Base-by-base conservation (phyloP, 2,329 filamentous ascomycete genomes). In the Fusarium buharicum region DNA sequence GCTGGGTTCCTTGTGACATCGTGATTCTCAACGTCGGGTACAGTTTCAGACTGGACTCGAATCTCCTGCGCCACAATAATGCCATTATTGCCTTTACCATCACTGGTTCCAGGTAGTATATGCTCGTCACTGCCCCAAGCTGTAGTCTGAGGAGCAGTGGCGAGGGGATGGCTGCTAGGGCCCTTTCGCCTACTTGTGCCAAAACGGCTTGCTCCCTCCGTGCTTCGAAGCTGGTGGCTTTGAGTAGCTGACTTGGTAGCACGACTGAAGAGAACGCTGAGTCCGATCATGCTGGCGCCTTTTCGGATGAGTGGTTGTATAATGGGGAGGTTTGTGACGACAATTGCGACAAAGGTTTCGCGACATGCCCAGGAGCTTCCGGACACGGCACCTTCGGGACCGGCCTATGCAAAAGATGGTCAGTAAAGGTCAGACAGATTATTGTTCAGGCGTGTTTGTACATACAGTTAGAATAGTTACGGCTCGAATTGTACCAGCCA, bases 291-390 rank as follows among this genome's bases (percentile, higher is more conserved):
- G 37, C 18, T 67, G 38, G 64, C 64, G 12, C 64, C 64, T 30
- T 66, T 67, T 11, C 61, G 53, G 31, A 67, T 27, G 1, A 67
- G 48, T 0, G 64, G 64, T 31, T 67, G 64, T 31, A 67, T 57
- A 6, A 67, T 69, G 2, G 69, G 70, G 1, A 69, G 60, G 43
- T 78, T 77, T 13, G 75, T 74, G 38, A 78, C 74, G 46, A 77
- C 52, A 16, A 75, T 70, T 30, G 76, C 72, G 39, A 78, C 76
- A 45, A 78, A 78, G 3, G 72, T 75, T 54, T 78, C 76, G n/a
- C 76, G 74, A 30, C 71, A 72, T 12, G 76, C 74, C 76, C 76
- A 78, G 16, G 54, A 11, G 13, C 64, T 67, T 2, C 64, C 64
- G 1, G 64, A 55, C 5, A 67, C 39, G 18, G 64, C 64, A 4